These are phyloP conservation scores for Zygotorulaspora mrakii DNA, from an alignment of 1,139 yeast genomes.

Conservation along the genomic window DNA sequence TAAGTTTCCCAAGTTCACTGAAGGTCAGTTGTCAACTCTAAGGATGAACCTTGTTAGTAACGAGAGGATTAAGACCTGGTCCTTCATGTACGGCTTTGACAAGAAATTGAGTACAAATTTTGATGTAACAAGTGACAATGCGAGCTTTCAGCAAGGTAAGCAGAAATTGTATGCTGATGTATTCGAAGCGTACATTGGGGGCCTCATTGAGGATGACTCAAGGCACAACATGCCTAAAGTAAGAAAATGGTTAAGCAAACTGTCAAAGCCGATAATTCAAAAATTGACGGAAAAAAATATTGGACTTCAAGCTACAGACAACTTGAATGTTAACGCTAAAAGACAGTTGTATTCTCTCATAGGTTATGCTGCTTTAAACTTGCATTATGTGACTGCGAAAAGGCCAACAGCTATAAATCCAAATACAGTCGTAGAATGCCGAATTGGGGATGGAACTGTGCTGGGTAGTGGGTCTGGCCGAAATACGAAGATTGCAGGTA, in stretches of 20 bases:
- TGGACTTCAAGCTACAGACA: constrained; percentile 24
- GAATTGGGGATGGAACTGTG: constrained; percentile 56
- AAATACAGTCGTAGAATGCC: constrained; percentile 59
- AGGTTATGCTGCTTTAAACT: constrained; percentile 68
- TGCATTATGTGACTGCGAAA: constrained; percentile 57
- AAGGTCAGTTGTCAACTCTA: constrained; percentile 74
- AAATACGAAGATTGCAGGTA: constrained; percentile 63
- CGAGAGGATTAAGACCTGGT: constrained; percentile 65
- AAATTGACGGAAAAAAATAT: constrained; percentile 29
- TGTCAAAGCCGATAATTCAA: constrained; percentile 53
- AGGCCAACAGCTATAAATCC: constrained; percentile 51
- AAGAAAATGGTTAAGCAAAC: constrained; percentile 55
- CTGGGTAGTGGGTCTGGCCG: constrained; percentile 64
- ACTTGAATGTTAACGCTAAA: constrained; percentile 45
- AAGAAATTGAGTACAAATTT: constrained; percentile 48
- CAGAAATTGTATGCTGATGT: constrained; percentile 41
- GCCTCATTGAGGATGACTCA: constrained; percentile 56
- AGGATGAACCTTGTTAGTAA: constrained; percentile 75
- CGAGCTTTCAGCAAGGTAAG: constrained; percentile 35
- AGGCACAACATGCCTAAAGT: constrained; percentile 48
- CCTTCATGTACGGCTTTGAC: constrained; percentile 67
- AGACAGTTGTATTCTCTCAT: constrained; percentile 71
- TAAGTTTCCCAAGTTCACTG: constrained; percentile 65
- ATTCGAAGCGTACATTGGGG: constrained; percentile 91
- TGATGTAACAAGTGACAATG: constrained; percentile 32